Evolutionary conservation across 441 rosid genomes (phyloP).

Genomic region (Populus trichocarpa): DNA sequence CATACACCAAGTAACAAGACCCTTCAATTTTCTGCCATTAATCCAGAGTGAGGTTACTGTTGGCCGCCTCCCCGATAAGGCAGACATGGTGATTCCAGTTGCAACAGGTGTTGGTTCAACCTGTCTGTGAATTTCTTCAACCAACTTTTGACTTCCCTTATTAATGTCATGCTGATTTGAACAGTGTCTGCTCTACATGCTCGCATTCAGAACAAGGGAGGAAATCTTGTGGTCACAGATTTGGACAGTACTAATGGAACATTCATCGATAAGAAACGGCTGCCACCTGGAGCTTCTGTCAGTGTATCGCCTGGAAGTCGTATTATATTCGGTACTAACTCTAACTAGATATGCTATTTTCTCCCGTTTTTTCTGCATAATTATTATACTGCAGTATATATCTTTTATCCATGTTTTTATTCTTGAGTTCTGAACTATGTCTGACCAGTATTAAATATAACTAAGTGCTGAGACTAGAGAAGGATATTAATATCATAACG

Average conservation of each 20-base stretch:
- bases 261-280: constrained; percentile 55
- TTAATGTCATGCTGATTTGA: neutral
- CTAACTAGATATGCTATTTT: neutral
- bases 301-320: constrained; percentile 51
- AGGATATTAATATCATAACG: too few relatives aligned
- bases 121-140: neutral
- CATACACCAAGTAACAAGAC: neutral
- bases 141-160: neutral
- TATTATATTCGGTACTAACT: constrained; percentile 60
- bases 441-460: too few relatives aligned
- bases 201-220: constrained; percentile 60
- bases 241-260: constrained; percentile 89
- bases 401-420: too few relatives aligned
- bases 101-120: constrained; percentile 53
- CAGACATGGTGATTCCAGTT: constrained; percentile 84
- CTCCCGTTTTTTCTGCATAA: neutral
- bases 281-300: constrained; percentile 64
- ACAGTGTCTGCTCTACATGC: constrained; percentile 84
- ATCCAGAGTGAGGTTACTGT: constrained; percentile 55
- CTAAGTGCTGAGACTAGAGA: too few relatives aligned
- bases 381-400: neutral
- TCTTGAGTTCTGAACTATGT: too few relatives aligned
- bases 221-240: constrained; percentile 60
- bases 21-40: neutral
- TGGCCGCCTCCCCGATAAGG: constrained; percentile 74